Base-by-base conservation (phyloP, 106 monocot species). In the Allium cepa region DNA sequence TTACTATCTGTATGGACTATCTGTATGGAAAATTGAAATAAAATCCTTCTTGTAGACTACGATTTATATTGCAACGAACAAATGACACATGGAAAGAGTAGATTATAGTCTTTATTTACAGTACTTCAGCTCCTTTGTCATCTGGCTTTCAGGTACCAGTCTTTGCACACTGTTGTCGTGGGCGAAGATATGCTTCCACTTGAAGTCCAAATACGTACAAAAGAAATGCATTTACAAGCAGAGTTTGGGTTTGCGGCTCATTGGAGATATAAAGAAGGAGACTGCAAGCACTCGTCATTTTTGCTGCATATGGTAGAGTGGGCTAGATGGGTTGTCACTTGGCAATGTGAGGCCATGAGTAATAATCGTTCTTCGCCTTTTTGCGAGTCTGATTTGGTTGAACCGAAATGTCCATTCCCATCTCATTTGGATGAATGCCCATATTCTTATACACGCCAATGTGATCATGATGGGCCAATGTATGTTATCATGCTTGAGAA, bases 191-290 rank as follows among this genome's bases (percentile, higher is more conserved):
- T 67, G 66, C 78, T 82, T 57, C 97, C 92, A 56, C 71, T 92
- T 50, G 97, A 97, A 77, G 84, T 97, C 51, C 97, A 97, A 76
- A 87, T 97, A 56, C 83, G 97, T 66, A 97, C 97, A 3, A 92
- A 77, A 57, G 92, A 89, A 72, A 97, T 97, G 97, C 89, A 97
- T 81, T 69, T 82, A 11, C 92, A 92, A 52, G 97, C 97, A 3
- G 97, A 97, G 59, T 92, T 76, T 78, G 97, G 97, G 36, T 87
- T 92, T 81, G 97, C 97, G 56, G 88, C 97, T 7, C 97, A 97
- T 50, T 97, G 97, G 97, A 86, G 89, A 51, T 97, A 97, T 72
- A 97, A 97, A 51, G 97, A 97, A 71, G 82, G 89, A 47, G 84
- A 82, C 11, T 78, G 67, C 46, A 81, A 77, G 73, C 84, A 97